These are phyloP conservation scores for Scortechinia acanthostroma DNA, from an alignment of 2,329 filamentous ascomycete species.

Conservation along the genomic window DNA sequence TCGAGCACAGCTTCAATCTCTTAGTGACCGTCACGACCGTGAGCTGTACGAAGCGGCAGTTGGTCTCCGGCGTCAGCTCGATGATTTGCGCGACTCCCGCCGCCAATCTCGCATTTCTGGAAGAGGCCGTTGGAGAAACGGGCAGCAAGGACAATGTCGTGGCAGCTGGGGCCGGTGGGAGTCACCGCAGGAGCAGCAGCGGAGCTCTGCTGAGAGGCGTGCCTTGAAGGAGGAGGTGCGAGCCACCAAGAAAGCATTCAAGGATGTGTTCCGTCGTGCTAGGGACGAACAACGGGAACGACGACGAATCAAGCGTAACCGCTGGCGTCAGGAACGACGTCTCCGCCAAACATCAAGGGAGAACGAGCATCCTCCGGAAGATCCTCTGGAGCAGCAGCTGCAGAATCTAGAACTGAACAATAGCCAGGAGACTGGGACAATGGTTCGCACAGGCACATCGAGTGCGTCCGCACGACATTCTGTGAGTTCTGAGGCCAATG, in stretches of 20 bases:
- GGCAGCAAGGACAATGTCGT: not conserved
- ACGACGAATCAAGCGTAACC: not conserved
- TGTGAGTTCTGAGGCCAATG: not conserved
- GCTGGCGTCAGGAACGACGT: not conserved
- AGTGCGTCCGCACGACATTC: not conserved
- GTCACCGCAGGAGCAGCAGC: constrained; percentile 19
- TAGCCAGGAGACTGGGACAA: not conserved
- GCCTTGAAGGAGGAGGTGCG: constrained; percentile 24
- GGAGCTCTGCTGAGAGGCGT: constrained; percentile 14
- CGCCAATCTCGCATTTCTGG: constrained; percentile 16
- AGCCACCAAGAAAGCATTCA: constrained; percentile 24
- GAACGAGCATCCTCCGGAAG: no score
- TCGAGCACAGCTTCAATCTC: constrained; percentile 19
- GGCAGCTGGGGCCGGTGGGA: constrained; percentile 17
- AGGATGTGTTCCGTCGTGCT: constrained; percentile 19
- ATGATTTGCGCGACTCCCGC: constrained; percentile 19
- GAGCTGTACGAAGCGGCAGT: constrained; percentile 21
- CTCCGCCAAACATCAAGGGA: no score
- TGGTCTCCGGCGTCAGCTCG: constrained; percentile 21
- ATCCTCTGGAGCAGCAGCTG: no score
- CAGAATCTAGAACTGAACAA: not conserved
- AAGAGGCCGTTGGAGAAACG: not conserved
- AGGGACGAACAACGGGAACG: constrained; percentile 14
- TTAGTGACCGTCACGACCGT: constrained; percentile 22
- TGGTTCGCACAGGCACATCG: not conserved